A percentile compares a stretch with the other conserved stretches of the same genome.
phyloP scores from a whole-genome alignment of 2,329 filamentous ascomycete species.

The Dichotomopilus funicola region DNA sequence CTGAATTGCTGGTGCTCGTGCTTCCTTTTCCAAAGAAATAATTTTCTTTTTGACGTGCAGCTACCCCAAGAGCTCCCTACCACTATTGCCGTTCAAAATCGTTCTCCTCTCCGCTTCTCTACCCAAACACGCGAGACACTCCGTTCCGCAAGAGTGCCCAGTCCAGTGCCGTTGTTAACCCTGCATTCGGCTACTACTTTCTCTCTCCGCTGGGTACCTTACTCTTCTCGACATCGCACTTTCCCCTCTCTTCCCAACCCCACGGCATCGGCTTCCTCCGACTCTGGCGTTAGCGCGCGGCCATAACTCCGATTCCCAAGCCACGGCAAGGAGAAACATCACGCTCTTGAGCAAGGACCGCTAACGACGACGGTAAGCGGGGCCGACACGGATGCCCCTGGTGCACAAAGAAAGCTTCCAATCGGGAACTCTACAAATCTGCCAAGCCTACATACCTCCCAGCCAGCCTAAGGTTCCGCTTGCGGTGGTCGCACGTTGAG shows the following conservation, averaged over 20 bases:
- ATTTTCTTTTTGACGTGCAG: too few species aligned
- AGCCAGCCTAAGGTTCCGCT: too few species aligned
- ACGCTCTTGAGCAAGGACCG: background rate
- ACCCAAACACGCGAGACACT: conserved; percentile 3
- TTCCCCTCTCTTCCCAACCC: background rate
- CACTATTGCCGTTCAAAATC: background rate
- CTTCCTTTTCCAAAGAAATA: too few species aligned
- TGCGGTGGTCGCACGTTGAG: conserved; percentile 4
- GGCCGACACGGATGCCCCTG: conserved; percentile 11
- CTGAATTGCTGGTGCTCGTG: too few species aligned
- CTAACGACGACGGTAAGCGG: conserved; percentile 4
- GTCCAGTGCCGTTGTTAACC: background rate
- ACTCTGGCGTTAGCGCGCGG: background rate
- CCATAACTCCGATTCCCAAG: background rate
- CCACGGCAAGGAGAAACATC: background rate
- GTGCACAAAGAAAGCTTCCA: conserved; percentile 5
- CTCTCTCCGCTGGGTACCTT: background rate
- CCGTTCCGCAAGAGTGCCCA: conserved; percentile 7
- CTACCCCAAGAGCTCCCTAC: too few species aligned
- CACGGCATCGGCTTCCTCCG: conserved; percentile 6
- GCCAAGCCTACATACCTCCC: too few species aligned
- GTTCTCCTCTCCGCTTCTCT: conserved; percentile 5
- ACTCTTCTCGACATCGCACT: background rate
- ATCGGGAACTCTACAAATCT: background rate
- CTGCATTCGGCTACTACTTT: too few species aligned